A percentile compares a stretch with the other conserved stretches of the same genome.
These are phyloP conservation scores for Penicillium longicatenatum DNA, from an alignment of 495 filamentous ascomycete species.

Conservation along the genomic window DNA sequence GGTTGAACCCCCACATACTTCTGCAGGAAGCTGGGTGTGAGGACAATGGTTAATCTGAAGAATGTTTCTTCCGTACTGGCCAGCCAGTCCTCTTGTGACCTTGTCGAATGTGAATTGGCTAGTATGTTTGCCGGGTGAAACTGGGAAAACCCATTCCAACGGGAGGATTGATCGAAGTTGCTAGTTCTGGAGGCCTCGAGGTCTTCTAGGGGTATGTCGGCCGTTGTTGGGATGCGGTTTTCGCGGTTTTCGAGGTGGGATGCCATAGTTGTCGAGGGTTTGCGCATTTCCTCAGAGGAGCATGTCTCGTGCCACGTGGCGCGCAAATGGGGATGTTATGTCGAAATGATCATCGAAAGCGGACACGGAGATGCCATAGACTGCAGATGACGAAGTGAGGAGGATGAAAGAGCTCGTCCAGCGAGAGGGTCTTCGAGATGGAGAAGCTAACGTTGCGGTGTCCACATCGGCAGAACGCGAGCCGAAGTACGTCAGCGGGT, in stretches of 20 bases:
- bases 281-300: background rate
- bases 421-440: background rate
- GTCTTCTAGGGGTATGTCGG: conserved; percentile 34
- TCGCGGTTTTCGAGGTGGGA: conserved; percentile 8
- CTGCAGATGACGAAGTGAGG: background rate
- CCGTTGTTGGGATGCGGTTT: conserved; percentile 23
- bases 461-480: background rate
- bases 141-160: conserved; percentile 32
- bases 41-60: conserved; percentile 34
- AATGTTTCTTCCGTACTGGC: conserved; percentile 28
- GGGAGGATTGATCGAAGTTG: conserved; percentile 9
- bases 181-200: conserved; percentile 28
- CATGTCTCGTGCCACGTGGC: conserved; percentile 2
- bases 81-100: conserved; percentile 35
- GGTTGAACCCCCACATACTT: conserved; percentile 39
- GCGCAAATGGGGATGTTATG: background rate
- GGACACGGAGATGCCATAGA: too few relatives aligned
- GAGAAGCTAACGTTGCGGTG: background rate
- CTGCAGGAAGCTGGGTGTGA: conserved; percentile 46
- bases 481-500: conserved; percentile 8
- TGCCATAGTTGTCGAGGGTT: conserved; percentile 14
- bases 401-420: background rate
- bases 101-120: conserved; percentile 25
- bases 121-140: conserved; percentile 34
- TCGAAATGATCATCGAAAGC: background rate